phyloP scores from a whole-genome alignment of 2,329 filamentous ascomycete species.

The Ambrosiella xylebori region DNA sequence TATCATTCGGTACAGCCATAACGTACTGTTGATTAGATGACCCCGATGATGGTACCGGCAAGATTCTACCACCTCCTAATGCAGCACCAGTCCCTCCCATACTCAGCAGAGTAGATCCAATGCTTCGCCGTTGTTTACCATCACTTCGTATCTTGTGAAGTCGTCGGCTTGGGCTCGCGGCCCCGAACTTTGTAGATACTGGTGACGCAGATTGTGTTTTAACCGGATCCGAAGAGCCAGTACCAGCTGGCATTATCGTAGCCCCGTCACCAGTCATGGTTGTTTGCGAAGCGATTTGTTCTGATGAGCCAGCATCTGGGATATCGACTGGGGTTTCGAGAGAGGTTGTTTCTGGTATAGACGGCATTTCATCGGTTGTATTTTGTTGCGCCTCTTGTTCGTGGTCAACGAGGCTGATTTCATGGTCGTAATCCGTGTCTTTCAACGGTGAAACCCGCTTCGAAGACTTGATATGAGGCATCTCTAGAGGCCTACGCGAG shows the following conservation, averaged over 20 bases:
- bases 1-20: slow-evolving; percentile 11
- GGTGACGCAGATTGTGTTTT: not conserved
- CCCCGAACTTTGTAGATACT: not conserved
- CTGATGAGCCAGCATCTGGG: not conserved
- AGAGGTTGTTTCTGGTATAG: not conserved
- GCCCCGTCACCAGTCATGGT: not conserved
- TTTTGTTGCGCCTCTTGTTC: slow-evolving; percentile 16
- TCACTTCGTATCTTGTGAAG: not conserved
- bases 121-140: not conserved
- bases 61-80: slow-evolving; percentile 5
- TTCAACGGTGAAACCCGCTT: slow-evolving; percentile 38
- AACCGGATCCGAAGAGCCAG: not conserved
- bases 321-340: not conserved
- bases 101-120: slow-evolving; percentile 13
- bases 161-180: not conserved
- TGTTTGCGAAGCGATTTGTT: not conserved
- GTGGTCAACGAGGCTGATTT: slow-evolving; percentile 50
- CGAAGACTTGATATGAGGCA: slow-evolving; percentile 21
- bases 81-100: slow-evolving; percentile 9
- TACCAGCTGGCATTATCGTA: not conserved
- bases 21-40: slow-evolving; percentile 3
- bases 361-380: not conserved
- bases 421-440: slow-evolving; percentile 50
- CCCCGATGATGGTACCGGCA: slow-evolving; percentile 10
- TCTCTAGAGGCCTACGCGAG: not conserved